Conservation (phyloP, 2,329 filamentous ascomycete genomes). For the Aureobasidium sp. region DNA sequence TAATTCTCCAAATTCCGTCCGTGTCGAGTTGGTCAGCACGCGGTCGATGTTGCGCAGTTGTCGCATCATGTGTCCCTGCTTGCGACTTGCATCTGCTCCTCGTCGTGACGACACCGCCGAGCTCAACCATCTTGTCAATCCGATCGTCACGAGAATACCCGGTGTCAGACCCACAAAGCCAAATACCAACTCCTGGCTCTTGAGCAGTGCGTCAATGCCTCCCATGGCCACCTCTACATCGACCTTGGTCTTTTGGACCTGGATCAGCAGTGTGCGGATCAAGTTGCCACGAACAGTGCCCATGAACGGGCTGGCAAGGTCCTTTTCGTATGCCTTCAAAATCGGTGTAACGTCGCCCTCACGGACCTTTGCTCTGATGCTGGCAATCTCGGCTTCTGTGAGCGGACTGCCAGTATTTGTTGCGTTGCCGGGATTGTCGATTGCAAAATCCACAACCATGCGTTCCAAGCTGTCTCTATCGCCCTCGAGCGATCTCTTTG, state of each 20-base stretch:
- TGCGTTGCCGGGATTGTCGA: conserved; percentile 64
- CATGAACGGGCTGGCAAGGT: conserved; percentile 71
- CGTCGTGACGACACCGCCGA: conserved; percentile 62
- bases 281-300: conserved; percentile 82
- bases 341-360: conserved; percentile 93
- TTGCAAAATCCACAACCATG: conserved; percentile 95
- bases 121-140: conserved; percentile 64
- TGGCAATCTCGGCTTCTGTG: conserved; percentile 61
- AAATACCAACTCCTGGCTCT: conserved; percentile 95
- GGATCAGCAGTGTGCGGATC: conserved; percentile 83
- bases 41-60: conserved; percentile 84
- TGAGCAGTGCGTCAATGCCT: conserved; percentile 87
- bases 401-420: conserved; percentile 42
- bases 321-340: conserved; percentile 82
- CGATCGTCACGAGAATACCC: conserved; percentile 78
- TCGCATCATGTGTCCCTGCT: conserved; percentile 64
- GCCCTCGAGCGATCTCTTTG: conserved; percentile 79
- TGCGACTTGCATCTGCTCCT: conserved; percentile 58
- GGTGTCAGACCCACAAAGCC: conserved; percentile 94
- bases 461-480: conserved; percentile 88
- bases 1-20: conserved; percentile 65
- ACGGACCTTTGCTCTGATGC: conserved; percentile 71
- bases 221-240: conserved; percentile 94
- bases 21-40: conserved; percentile 42
- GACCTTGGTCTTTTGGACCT: conserved; percentile 98